Base-by-base conservation (phyloP, 208 protist genomes). In the Phytomonas sp. region DNA sequence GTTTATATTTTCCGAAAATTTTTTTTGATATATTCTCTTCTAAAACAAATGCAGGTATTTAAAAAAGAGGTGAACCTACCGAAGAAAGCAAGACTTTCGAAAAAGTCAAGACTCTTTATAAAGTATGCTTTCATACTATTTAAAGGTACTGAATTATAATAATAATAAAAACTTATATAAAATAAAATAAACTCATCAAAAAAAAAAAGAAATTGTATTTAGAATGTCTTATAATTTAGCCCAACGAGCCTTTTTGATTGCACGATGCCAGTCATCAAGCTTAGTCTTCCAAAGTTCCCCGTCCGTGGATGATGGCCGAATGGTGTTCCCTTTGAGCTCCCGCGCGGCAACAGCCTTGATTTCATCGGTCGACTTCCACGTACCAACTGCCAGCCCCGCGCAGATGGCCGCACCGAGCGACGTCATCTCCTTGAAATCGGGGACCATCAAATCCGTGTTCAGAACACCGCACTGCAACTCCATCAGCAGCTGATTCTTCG, bases 401-500 rank as follows among this genome's bases (percentile, higher is more conserved):
- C 87, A 93, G 2, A 93, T 66, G 16, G 86, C 87, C 0, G 88
- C 90, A 29, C 90, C 90, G 34, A 93, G 80, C 8, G 90, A 79
- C 29, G 87, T 95, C 0, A 81, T 93, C 70, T 95, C 90, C 6
- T 67, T 75, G 81, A 93, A 89, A 26, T 68, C 59, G 6, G 90
- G 90, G 19, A 87, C 74, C 63, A 77, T 67, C 19, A 98, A 79
- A 12, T 81, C 75, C 16, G 94, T 67, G 32, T 81, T 81, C 19
- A 96, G 75, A 4, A 97, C 60, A 68, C 98, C 94, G 7, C 97
- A 68, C 85, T 99, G 98, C 64, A 98, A 92, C 72, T 99, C 94
- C 66, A 99, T 82, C 19, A 99, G 66, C 26, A 98, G 70, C 33
- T 85, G 68, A 74, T 90, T 97, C 26, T 80, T 73, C 0, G 90